Conservation (phyloP, 768 basidiomycete species). For the Calvatia gigantea region DNA sequence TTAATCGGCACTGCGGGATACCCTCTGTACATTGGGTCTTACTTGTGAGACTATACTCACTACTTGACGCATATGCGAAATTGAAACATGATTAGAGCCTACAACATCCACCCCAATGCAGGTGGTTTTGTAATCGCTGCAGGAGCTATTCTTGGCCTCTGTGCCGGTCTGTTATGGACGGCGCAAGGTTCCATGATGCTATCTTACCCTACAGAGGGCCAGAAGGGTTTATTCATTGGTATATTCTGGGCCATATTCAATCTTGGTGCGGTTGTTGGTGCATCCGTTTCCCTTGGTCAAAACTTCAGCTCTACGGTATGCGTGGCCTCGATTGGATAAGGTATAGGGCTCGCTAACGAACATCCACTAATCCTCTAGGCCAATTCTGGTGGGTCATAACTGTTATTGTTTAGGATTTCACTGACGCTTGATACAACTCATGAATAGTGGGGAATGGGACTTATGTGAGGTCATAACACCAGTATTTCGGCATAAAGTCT, state of each 20-base stretch:
- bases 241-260: conserved; percentile 87
- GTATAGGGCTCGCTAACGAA: neutral
- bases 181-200: conserved; percentile 84
- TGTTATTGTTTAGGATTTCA: neutral
- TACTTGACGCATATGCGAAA: neutral
- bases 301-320: conserved; percentile 62
- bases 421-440: conserved; percentile 2
- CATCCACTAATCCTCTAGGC: conserved; percentile 18
- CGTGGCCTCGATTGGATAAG: conserved; percentile 7
- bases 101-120: conserved; percentile 64
- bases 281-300: conserved; percentile 66
- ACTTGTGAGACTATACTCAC: conserved; percentile 45
- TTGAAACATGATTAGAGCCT: conserved; percentile 36
- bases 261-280: conserved; percentile 73
- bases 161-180: conserved; percentile 71
- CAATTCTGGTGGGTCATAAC: conserved; percentile 31
- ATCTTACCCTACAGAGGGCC: conserved; percentile 72
- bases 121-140: conserved; percentile 63
- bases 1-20: conserved; percentile 73
- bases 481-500: neutral
- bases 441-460: conserved; percentile 62
- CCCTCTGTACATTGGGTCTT: conserved; percentile 69
- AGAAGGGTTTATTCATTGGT: conserved; percentile 73
- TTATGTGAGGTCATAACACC: conserved; percentile 46
- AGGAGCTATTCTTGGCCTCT: conserved; percentile 72